Base-by-base conservation (phyloP, 345 rosid genomes). In the Murraya paniculata region DNA sequence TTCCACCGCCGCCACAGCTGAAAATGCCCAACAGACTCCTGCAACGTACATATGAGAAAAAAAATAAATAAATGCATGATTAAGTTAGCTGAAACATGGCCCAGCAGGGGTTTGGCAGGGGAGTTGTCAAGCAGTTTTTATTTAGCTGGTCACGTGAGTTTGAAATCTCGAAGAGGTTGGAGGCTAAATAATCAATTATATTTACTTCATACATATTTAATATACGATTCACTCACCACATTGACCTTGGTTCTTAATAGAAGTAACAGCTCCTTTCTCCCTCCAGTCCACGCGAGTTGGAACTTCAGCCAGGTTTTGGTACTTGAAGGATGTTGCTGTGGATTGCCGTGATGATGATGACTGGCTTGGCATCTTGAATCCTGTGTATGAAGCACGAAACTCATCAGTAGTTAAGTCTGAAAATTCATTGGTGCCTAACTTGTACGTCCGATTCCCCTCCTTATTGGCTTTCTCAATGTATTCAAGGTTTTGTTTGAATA, bases 21-120 rank as follows among this genome's bases (percentile, higher is more conserved):
- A 82, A 73, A 91, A 87, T 36, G 93, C 89, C 89, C 89, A 88
- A 9, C 91, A 87, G n/a, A 74, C 77, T 33, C 85, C 93, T 83
- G 57, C 57, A 53, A 18, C 18, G 57, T 53, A 18, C 22, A 6
- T 18, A 18, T 53, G 0, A 4, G 1, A 50, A 48, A 9, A 41
- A 41, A 2, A 41, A 0, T n/a, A n/a, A n/a, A n/a, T n/a, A n/a
- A n/a, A n/a, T n/a, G 18, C 50, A 18, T 53, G 5, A 36, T 4
- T 36, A 33, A 3, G 7, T 18, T 24, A 36, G 4, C 19, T 10
- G 70, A 53, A 18, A 18, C 9, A 24, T 45, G 18, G 5, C 50
- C 16, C 50, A 3, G 18, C 50, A 13, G 18, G 50, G 18, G 18
- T 13, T 45, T 45, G 50, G 18, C 50, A 45, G 18, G 9, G 18